Evolutionary conservation across 73 alveolate genomes (phyloP).

Genomic region (Paramecium octaurelia): DNA sequence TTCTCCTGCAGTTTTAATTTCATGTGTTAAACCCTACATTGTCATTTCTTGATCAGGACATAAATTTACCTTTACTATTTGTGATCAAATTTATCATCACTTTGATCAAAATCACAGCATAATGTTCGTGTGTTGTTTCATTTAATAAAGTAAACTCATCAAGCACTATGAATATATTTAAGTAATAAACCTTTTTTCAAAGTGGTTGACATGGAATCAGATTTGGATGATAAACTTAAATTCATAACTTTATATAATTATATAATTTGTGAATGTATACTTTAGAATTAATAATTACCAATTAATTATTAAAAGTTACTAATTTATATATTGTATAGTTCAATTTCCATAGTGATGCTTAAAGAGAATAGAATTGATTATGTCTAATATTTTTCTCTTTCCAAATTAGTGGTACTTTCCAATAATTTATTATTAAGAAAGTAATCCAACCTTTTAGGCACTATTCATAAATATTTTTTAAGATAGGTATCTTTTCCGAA

Average conservation of each 20-base stretch:
- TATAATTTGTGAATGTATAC: not conserved
- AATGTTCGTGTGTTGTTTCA: not conserved
- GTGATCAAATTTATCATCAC: slow-evolving; percentile 45
- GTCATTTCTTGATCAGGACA: slow-evolving; percentile 19
- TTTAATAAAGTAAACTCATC: not conserved
- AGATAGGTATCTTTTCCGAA: not conserved
- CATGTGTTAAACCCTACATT: slow-evolving; percentile 64
- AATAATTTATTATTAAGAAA: too few species aligned
- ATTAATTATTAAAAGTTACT: too few species aligned
- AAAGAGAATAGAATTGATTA: not conserved
- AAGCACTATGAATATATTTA: not conserved
- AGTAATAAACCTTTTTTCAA: not conserved
- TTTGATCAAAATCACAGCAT: slow-evolving; percentile 45
- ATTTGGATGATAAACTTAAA: not conserved
- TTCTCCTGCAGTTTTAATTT: slow-evolving; percentile 55
- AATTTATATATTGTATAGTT: too few species aligned
- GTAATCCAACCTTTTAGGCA: not conserved
- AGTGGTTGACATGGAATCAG: not conserved
- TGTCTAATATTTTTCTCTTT: too few species aligned
- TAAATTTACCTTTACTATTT: slow-evolving; percentile 44
- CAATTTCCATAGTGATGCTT: not conserved
- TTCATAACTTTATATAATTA: not conserved
- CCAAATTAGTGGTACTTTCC: not conserved
- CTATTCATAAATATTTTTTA: not conserved
- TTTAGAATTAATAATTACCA: too few species aligned